These are phyloP conservation scores for Ogataea corticis DNA, from an alignment of 805 yeast genomes.

Conservation along the genomic window DNA sequence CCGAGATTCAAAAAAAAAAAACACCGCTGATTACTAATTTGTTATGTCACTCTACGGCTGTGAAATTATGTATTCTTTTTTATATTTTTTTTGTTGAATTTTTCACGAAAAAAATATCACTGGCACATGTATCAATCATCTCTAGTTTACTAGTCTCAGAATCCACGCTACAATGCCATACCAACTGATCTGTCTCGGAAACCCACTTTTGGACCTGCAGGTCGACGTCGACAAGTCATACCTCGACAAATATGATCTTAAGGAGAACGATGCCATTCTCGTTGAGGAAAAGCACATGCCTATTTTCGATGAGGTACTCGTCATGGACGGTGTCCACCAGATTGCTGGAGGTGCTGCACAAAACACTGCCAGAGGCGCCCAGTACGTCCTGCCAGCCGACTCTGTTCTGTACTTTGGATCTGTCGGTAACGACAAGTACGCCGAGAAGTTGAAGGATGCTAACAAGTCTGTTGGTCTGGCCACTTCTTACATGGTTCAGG, in stretches of 20 bases:
- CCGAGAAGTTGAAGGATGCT: constrained; percentile 78
- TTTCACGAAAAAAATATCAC: not conserved
- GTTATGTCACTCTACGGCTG: not conserved
- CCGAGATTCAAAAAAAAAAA: not conserved
- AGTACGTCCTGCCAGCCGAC: constrained; percentile 76
- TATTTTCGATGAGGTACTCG: constrained; percentile 77
- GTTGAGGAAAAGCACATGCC: constrained; percentile 81
- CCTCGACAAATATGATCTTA: constrained; percentile 77
- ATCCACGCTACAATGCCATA: constrained; percentile 49
- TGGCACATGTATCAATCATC: not conserved
- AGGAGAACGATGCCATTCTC: constrained; percentile 92
- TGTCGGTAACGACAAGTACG: constrained; percentile 89
- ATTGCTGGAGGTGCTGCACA: constrained; percentile 99
- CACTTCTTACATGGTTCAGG: constrained; percentile 82
- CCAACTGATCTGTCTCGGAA: constrained; percentile 83
- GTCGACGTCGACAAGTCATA: constrained; percentile 67
- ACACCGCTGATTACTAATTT: too few relatives aligned
- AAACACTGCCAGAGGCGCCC: constrained; percentile 98
- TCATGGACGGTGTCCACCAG: constrained; percentile 57
- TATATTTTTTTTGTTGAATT: constrained; percentile 1
- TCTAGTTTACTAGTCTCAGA: not conserved
- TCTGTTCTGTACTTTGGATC: constrained; percentile 94
- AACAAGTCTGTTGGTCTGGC: constrained; percentile 85
- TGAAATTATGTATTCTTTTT: not conserved
- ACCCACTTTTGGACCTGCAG: constrained; percentile 88